phyloP scores from a whole-genome alignment of 2,329 filamentous ascomycete species.

The Claviceps paspali region DNA sequence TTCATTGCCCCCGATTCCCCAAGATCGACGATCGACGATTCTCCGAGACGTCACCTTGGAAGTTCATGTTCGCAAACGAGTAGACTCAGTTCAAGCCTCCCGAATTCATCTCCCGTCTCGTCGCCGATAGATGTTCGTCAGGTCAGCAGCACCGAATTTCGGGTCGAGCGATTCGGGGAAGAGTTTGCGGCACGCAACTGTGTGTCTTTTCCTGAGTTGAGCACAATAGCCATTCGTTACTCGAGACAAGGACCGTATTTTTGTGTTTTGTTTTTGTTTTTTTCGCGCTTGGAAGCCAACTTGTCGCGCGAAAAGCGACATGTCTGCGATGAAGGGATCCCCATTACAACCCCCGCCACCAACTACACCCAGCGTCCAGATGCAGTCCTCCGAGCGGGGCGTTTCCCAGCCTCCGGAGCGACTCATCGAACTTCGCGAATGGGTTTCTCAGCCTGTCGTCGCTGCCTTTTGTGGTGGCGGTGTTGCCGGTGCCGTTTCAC shows the following conservation, averaged over 20 bases:
- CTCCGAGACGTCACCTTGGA: slow-evolving; percentile 1
- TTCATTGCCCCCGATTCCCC: background rate
- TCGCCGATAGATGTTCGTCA: slow-evolving; percentile 9
- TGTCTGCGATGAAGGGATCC: slow-evolving; percentile 17
- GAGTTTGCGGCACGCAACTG: slow-evolving; percentile 9
- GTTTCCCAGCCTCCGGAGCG: slow-evolving; percentile 10
- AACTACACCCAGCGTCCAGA: slow-evolving; percentile 4
- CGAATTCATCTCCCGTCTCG: background rate
- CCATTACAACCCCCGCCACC: slow-evolving; percentile 6
- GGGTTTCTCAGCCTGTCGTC: slow-evolving; percentile 65
- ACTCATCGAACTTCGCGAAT: slow-evolving; percentile 25
- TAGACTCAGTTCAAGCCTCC: background rate
- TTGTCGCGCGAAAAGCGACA: slow-evolving; percentile 7
- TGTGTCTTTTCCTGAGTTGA: background rate
- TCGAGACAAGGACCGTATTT: background rate
- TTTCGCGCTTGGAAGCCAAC: background rate
- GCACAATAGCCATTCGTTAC: background rate
- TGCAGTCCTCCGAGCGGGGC: slow-evolving; percentile 14
- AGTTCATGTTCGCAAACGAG: background rate
- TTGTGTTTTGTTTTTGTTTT: too few relatives aligned
- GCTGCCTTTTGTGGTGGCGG: slow-evolving; percentile 92
- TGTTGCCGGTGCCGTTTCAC: slow-evolving; percentile 88
- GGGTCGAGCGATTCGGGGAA: slow-evolving; percentile 9
- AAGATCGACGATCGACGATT: background rate
- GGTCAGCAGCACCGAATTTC: slow-evolving; percentile 7